Evolutionary conservation across 805 yeast genomes (phyloP).

Genomic region (Metschnikowia picachoensis): DNA sequence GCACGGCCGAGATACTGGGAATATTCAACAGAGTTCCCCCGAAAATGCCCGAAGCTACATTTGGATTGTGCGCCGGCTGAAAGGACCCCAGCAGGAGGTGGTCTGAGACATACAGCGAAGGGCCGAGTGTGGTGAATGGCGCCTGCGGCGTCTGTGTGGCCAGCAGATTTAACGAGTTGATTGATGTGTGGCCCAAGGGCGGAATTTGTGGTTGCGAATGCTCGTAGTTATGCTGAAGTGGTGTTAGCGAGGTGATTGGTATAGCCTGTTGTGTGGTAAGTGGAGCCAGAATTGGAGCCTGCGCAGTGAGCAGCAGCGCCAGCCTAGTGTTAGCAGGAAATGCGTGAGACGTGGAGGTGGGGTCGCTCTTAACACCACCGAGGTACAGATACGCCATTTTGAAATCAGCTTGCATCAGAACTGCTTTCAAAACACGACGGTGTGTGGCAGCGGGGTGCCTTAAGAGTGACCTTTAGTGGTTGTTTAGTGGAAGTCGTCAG

Average conservation of each 20-base stretch:
- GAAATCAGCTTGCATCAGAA: not conserved
- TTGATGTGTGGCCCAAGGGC: not conserved
- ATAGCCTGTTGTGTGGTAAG: not conserved
- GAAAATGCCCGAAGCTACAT: not conserved
- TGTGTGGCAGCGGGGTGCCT: too few species aligned
- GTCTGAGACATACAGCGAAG: not conserved
- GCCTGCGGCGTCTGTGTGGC: slow-evolving; percentile 4
- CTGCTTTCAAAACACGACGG: too few species aligned
- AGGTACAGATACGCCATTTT: slow-evolving; percentile 2
- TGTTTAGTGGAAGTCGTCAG: too few species aligned
- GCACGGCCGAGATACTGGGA: not conserved
- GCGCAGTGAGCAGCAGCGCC: slow-evolving; percentile 4
- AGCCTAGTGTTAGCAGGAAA: not conserved
- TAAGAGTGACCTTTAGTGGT: too few species aligned
- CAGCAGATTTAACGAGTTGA: slow-evolving; percentile 2
- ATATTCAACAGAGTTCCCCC: not conserved
- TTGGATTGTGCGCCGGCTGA: not conserved
- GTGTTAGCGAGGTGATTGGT: not conserved
- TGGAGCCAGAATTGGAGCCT: slow-evolving; percentile 4
- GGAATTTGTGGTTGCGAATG: slow-evolving; percentile 2
- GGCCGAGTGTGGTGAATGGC: not conserved
- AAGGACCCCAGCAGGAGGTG: slow-evolving; percentile 1
- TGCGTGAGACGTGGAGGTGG: not conserved
- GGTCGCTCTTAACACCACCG: not conserved
- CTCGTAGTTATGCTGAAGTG: slow-evolving; percentile 2